phyloP scores from a whole-genome alignment of 768 basidiomycete species.

The Phlebiopsis flavidoalba region DNA sequence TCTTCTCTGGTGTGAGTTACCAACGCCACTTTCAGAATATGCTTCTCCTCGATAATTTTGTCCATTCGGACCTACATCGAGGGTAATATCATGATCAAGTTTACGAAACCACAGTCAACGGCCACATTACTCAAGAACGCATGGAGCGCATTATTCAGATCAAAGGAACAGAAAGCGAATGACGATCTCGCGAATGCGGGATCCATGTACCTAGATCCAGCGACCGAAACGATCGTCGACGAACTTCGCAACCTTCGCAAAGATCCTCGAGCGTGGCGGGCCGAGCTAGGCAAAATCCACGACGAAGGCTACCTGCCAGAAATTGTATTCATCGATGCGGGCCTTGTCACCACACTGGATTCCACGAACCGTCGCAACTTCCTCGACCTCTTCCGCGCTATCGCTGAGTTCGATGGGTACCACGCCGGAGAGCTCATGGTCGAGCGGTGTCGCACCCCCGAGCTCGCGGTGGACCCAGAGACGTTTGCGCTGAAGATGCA shows the following conservation, averaged over 20 bases:
- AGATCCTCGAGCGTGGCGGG: slow-evolving; percentile 63
- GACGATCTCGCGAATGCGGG: not conserved
- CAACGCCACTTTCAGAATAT: slow-evolving; percentile 64
- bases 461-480: slow-evolving; percentile 86
- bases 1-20: not conserved
- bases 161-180: slow-evolving; percentile 15
- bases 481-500: slow-evolving; percentile 98
- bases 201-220: slow-evolving; percentile 5
- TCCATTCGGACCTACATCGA: slow-evolving; percentile 88
- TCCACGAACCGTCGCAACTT: slow-evolving; percentile 85
- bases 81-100: slow-evolving; percentile 98
- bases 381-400: slow-evolving; percentile 91
- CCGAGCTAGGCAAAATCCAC: slow-evolving; percentile 57
- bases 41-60: slow-evolving; percentile 96
- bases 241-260: slow-evolving; percentile 57
- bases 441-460: slow-evolving; percentile 87
- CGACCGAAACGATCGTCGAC: slow-evolving; percentile 51
- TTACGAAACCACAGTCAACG: slow-evolving; percentile 79
- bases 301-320: slow-evolving; percentile 84
- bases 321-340: slow-evolving; percentile 94
- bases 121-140: slow-evolving; percentile 57
- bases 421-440: slow-evolving; percentile 94
- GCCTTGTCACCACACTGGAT: slow-evolving; percentile 86
- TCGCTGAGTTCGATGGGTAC: slow-evolving; percentile 97
- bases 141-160: slow-evolving; percentile 46